Evolutionary conservation across 805 yeast species (phyloP).

Genomic region (Cyberlindnera sargentensis): DNA sequence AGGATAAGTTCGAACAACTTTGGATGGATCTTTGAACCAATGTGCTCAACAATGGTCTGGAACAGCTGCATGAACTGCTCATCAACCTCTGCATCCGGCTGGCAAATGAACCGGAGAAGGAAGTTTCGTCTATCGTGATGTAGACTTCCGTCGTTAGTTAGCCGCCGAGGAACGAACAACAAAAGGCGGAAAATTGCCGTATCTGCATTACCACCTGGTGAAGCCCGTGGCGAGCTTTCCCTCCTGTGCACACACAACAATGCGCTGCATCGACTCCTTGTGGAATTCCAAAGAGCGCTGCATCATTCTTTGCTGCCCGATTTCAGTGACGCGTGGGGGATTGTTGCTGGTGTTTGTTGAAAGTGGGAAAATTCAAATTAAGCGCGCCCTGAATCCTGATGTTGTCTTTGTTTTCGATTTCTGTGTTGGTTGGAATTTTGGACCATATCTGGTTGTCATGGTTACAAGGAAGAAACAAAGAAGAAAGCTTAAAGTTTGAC

Average conservation of each 20-base stretch:
- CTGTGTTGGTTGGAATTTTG: too few species aligned
- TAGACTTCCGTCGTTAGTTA: constrained; percentile 5
- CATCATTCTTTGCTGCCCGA: neutral
- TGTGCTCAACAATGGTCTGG: constrained; percentile 4
- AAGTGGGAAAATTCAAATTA: too few species aligned
- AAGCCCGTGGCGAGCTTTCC: neutral
- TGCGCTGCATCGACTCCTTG: constrained; percentile 4
- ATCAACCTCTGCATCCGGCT: constrained; percentile 5
- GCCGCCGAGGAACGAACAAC: constrained; percentile 7
- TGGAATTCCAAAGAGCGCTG: constrained; percentile 5
- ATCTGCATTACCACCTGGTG: constrained; percentile 1
- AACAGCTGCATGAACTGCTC: constrained; percentile 8
- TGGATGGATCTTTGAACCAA: constrained; percentile 10
- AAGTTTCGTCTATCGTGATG: constrained; percentile 2
- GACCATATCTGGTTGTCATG: neutral
- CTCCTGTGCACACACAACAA: constrained; percentile 2
- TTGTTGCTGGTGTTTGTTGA: neutral
- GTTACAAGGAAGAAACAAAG: too few species aligned
- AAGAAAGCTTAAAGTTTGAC: too few species aligned
- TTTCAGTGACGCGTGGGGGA: neutral
- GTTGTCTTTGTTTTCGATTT: too few species aligned
- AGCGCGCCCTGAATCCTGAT: too few species aligned
- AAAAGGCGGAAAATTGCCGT: neutral
- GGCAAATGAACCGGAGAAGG: constrained; percentile 8
- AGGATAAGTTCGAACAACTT: constrained; percentile 17